These are phyloP conservation scores for Tilletia indica DNA, from an alignment of 1,284 basidiomycete species.

Conservation along the genomic window DNA sequence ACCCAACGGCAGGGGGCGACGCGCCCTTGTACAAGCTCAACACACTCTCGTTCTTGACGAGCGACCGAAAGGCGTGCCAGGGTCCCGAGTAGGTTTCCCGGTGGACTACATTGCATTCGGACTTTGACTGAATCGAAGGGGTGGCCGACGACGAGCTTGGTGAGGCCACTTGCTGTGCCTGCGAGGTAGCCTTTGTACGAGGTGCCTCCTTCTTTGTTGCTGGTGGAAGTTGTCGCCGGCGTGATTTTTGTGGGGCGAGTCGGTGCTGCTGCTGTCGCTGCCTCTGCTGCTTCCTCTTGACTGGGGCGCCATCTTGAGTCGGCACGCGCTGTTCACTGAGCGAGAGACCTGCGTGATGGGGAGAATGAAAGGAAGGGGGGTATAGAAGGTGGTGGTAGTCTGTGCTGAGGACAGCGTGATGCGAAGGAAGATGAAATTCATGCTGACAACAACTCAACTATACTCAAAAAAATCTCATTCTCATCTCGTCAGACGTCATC, in stretches of 20 bases:
- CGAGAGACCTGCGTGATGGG: too few species aligned
- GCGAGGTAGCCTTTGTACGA: conserved; percentile 55
- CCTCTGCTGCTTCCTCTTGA: conserved; percentile 10
- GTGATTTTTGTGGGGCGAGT: not conserved
- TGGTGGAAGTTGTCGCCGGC: too few species aligned
- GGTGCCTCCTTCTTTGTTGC: not conserved
- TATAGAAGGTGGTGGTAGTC: too few species aligned
- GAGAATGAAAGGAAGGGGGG: too few species aligned
- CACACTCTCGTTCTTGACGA: conserved; percentile 64
- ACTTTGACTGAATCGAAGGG: conserved; percentile 71
- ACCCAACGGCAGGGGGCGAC: conserved; percentile 69
- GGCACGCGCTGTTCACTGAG: too few species aligned
- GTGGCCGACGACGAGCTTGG: conserved; percentile 58
- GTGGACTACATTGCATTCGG: conserved; percentile 70
- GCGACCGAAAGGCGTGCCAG: conserved; percentile 67
- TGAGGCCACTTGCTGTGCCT: conserved; percentile 56
- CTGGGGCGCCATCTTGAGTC: conserved; percentile 4
- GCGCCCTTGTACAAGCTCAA: conserved; percentile 60
- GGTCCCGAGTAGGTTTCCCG: conserved; percentile 70
- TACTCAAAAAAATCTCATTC: too few species aligned
- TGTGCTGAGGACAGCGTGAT: too few species aligned
- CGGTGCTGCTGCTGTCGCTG: not conserved
- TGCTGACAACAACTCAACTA: too few species aligned
- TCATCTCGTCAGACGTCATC: too few species aligned
- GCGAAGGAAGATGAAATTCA: too few species aligned